Conservation (phyloP, 202 grass and related monocot species). For the Bolboschoenoplectus hybrid region DNA sequence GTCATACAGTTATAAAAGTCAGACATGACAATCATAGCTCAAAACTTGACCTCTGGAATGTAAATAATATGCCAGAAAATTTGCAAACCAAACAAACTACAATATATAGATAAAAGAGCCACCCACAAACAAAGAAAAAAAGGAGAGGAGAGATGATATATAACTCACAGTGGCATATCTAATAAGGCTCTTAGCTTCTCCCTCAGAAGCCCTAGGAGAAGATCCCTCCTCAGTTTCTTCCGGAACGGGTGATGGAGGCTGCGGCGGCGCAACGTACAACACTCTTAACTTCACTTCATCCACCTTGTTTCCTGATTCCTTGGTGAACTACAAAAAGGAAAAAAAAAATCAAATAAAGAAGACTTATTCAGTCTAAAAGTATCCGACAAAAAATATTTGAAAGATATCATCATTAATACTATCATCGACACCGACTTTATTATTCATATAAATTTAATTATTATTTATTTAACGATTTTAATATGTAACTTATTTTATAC, state of each 20-base stretch:
- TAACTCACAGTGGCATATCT: constrained; percentile 77
- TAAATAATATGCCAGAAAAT: neutral
- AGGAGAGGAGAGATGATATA: neutral
- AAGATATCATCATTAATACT: neutral
- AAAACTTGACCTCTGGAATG: constrained; percentile 28
- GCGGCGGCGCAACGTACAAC: constrained; percentile 77
- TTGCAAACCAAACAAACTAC: neutral
- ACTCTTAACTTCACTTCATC: constrained; percentile 93
- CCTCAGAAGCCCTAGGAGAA: constrained; percentile 60
- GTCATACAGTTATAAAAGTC: too few species aligned
- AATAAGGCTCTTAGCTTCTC: constrained; percentile 51
- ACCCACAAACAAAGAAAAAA: constrained; percentile 33
- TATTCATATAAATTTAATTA: too few species aligned
- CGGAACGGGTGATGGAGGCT: constrained; percentile 74
- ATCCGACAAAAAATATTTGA: neutral
- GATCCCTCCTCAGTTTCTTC: constrained; percentile 91
- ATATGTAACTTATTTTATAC: too few species aligned
- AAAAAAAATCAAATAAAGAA: constrained; percentile 21
- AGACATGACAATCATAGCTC: neutral
- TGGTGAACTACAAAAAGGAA: constrained; percentile 66
- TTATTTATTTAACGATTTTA: too few species aligned
- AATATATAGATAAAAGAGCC: neutral
- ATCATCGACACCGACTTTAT: too few species aligned
- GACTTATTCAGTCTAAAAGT: neutral
- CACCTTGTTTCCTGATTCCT: constrained; percentile 77